Percentiles rank a stretch among this genome's conserved stretches.
These are phyloP conservation scores for Backusella sp. DNA, from an alignment of 192 early-diverging fungal genomes.

Conservation along the genomic window DNA sequence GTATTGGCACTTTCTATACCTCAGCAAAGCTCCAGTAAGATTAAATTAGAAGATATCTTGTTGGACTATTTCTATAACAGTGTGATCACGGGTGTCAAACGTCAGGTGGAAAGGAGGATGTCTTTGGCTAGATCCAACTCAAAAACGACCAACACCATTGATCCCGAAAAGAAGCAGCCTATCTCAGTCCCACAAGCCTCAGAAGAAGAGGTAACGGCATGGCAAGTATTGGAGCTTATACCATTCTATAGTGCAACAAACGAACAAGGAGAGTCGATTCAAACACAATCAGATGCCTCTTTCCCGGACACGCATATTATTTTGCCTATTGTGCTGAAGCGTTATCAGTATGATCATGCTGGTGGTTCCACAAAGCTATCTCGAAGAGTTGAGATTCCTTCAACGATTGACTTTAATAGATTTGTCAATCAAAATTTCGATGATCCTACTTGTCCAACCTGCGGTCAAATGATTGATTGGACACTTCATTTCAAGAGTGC, in stretches of 20 bases:
- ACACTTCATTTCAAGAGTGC: background rate
- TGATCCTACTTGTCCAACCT: background rate
- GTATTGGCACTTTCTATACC: background rate
- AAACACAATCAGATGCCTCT: slow-evolving; percentile 38
- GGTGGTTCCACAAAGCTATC: background rate
- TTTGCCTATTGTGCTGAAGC: background rate
- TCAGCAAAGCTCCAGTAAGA: background rate
- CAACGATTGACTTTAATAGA: background rate
- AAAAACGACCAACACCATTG: background rate
- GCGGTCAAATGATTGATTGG: background rate
- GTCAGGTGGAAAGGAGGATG: background rate
- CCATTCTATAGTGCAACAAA: background rate
- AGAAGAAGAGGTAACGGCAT: background rate
- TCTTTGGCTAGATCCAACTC: background rate
- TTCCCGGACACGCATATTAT: slow-evolving; percentile 44
- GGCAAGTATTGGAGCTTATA: background rate
- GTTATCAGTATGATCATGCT: background rate
- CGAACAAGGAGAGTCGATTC: slow-evolving; percentile 8
- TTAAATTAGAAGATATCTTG: background rate
- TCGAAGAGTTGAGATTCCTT: background rate
- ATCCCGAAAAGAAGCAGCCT: background rate
- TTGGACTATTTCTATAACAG: slow-evolving; percentile 3
- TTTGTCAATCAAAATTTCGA: background rate
- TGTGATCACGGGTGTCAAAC: background rate
- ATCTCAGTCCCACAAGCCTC: background rate